Conservation (phyloP, 2,329 filamentous ascomycete species). For the Fusarium zealandicum region DNA sequence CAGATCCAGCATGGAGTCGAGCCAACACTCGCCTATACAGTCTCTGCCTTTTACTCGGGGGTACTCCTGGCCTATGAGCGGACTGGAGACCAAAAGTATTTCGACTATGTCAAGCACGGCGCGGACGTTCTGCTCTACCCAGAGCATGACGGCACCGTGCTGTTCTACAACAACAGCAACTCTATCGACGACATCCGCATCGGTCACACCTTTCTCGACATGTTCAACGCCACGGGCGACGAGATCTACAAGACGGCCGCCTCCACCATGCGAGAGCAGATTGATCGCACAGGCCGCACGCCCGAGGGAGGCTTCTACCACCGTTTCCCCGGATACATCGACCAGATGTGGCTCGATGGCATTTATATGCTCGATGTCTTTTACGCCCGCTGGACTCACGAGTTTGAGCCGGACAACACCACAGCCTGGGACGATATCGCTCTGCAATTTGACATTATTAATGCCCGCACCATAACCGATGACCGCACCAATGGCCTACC, state of each 20-base stretch:
- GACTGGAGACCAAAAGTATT: constrained; percentile 34
- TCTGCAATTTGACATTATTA: constrained; percentile 25
- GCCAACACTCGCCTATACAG: constrained; percentile 37
- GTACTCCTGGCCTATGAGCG: constrained; percentile 29
- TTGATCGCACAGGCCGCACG: constrained; percentile 25
- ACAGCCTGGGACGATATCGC: constrained; percentile 34
- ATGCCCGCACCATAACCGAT: constrained; percentile 8
- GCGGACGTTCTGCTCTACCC: constrained; percentile 37
- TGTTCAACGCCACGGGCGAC: constrained; percentile 21
- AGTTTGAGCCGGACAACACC: constrained; percentile 28
- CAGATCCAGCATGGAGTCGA: constrained; percentile 40
- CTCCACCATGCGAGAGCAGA: constrained; percentile 17
- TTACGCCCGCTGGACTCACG: constrained; percentile 30
- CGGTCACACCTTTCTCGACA: constrained; percentile 26
- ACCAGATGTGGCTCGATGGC: constrained; percentile 34
- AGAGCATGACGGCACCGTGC: constrained; percentile 29
- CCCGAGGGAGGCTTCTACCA: constrained; percentile 30
- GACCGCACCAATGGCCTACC: constrained; percentile 21
- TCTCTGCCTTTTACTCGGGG: constrained; percentile 29
- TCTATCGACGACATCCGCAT: constrained; percentile 31
- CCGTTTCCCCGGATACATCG: constrained; percentile 37
- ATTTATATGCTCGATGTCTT: constrained; percentile 34
- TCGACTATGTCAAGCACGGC: constrained; percentile 37
- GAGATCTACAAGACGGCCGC: constrained; percentile 30
- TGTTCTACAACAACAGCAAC: constrained; percentile 29